Evolutionary conservation across 352 stramenopile species (phyloP).

Genomic region (Phytophthora melonis): DNA sequence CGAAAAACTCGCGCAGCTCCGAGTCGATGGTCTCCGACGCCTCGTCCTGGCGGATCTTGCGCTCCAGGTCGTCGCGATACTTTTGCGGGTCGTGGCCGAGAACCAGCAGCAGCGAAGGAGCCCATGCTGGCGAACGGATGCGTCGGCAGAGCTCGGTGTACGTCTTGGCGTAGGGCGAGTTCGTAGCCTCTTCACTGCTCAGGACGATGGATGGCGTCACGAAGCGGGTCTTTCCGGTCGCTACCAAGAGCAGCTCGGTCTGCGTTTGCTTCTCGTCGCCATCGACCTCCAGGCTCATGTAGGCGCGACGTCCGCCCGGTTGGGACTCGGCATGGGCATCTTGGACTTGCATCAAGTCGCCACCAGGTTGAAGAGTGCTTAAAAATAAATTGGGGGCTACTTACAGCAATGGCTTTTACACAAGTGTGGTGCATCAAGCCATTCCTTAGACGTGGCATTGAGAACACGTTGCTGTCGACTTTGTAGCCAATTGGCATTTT

Average conservation of each 20-base stretch:
- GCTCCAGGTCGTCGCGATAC: conserved; percentile 28
- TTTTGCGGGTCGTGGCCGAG: conserved; percentile 32
- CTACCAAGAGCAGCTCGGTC: conserved; percentile 13
- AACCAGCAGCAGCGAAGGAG: conserved; percentile 23
- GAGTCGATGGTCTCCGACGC: conserved; percentile 30
- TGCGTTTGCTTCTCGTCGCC: conserved; percentile 28
- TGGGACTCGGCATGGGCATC: background rate
- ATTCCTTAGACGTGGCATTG: too few relatives aligned
- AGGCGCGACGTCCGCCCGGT: conserved; percentile 15
- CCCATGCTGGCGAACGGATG: conserved; percentile 24
- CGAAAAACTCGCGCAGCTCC: conserved; percentile 60
- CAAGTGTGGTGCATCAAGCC: too few relatives aligned
- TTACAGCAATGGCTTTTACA: too few relatives aligned
- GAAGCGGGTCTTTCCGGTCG: conserved; percentile 17
- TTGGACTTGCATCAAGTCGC: conserved; percentile 20
- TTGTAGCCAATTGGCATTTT: too few relatives aligned
- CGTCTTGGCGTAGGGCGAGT: conserved; percentile 19
- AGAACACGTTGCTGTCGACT: too few relatives aligned
- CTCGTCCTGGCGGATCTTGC: conserved; percentile 32
- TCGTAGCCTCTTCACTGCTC: conserved; percentile 16
- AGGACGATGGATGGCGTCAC: conserved; percentile 29
- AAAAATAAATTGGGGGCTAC: too few relatives aligned
- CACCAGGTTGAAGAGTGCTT: background rate
- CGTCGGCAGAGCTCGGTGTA: conserved; percentile 26
- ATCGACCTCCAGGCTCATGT: conserved; percentile 5